Conservation (phyloP, 1,284 basidiomycete species). For the Schizophyllum commune region DNA sequence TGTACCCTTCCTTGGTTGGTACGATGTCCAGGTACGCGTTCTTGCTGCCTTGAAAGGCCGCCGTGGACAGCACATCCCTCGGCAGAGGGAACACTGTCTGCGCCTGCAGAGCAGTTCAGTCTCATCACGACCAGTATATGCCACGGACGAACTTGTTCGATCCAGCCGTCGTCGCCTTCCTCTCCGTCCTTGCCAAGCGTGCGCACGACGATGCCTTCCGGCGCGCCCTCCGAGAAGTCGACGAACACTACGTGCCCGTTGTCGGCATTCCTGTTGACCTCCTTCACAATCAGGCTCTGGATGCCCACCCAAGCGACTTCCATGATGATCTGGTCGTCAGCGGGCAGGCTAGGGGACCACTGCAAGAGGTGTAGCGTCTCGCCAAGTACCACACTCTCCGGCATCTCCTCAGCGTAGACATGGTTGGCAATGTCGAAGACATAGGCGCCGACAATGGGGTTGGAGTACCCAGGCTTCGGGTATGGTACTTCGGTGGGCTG, state of each 20-base stretch:
- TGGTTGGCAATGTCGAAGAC: slow-evolving; percentile 65
- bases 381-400: slow-evolving; percentile 25
- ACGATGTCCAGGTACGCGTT: slow-evolving; percentile 83
- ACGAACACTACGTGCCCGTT: slow-evolving; percentile 76
- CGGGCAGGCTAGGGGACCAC: slow-evolving; percentile 55
- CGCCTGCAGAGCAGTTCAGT: not conserved
- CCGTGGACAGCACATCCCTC: not conserved
- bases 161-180: slow-evolving; percentile 89
- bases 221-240: slow-evolving; percentile 34
- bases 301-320: slow-evolving; percentile 86
- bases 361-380: slow-evolving; percentile 50
- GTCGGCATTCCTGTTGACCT: slow-evolving; percentile 79
- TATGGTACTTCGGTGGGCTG: slow-evolving; percentile 77
- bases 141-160: slow-evolving; percentile 53
- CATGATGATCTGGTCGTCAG: slow-evolving; percentile 63
- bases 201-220: slow-evolving; percentile 55
- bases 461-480: slow-evolving; percentile 87
- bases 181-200: slow-evolving; percentile 75
- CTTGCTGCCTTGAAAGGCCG: not conserved
- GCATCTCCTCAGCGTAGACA: slow-evolving; percentile 18
- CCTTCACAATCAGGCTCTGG: slow-evolving; percentile 73
- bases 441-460: slow-evolving; percentile 81
- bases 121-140: not conserved
- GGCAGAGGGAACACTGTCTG: not conserved
- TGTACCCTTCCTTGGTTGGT: slow-evolving; percentile 72